phyloP scores from a whole-genome alignment of 2,329 filamentous ascomycete genomes.

The Zymoseptoria pseudotritici region DNA sequence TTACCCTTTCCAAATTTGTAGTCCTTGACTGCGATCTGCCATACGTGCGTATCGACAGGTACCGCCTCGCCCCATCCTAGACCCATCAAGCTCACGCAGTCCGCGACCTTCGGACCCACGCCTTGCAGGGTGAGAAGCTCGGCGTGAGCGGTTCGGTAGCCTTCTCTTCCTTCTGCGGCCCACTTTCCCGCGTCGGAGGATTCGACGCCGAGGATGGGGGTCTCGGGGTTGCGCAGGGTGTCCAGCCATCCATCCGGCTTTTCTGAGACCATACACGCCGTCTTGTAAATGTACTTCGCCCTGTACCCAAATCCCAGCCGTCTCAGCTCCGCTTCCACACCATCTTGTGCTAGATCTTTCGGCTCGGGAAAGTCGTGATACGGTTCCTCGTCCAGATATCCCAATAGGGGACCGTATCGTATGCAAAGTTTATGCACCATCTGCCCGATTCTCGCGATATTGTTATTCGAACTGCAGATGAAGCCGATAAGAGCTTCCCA shows the following conservation, averaged over 20 bases:
- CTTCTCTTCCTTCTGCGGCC: constrained; percentile 48
- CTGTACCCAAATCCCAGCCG: constrained; percentile 88
- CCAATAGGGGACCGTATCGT: constrained; percentile 74
- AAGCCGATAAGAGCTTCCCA: constrained; percentile 94
- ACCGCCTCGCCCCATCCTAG: constrained; percentile 93
- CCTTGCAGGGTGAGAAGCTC: constrained; percentile 72
- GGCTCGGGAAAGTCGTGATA: constrained; percentile 87
- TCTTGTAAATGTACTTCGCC: constrained; percentile 84
- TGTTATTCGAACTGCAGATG: constrained; percentile 99
- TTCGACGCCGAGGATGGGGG: constrained; percentile 49
- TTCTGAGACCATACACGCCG: constrained; percentile 67
- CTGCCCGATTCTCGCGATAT: constrained; percentile 87
- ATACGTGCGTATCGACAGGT: constrained; percentile 95
- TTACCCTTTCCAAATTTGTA: constrained; percentile 85
- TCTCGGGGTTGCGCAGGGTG: constrained; percentile 68
- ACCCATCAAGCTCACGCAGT: constrained; percentile 95
- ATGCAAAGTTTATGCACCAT: constrained; percentile 92
- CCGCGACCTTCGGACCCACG: constrained; percentile 92
- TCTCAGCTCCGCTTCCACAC: constrained; percentile 74
- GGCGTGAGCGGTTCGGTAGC: constrained; percentile 73
- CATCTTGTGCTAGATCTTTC: constrained; percentile 59
- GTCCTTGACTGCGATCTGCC: constrained; percentile 95
- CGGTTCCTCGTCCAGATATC: constrained; percentile 51
- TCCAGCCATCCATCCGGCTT: constrained; percentile 67
- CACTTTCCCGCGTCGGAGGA: constrained; percentile 40